These are phyloP conservation scores for Cyclocybe cylindracea DNA, from an alignment of 768 basidiomycete genomes.

Conservation along the genomic window DNA sequence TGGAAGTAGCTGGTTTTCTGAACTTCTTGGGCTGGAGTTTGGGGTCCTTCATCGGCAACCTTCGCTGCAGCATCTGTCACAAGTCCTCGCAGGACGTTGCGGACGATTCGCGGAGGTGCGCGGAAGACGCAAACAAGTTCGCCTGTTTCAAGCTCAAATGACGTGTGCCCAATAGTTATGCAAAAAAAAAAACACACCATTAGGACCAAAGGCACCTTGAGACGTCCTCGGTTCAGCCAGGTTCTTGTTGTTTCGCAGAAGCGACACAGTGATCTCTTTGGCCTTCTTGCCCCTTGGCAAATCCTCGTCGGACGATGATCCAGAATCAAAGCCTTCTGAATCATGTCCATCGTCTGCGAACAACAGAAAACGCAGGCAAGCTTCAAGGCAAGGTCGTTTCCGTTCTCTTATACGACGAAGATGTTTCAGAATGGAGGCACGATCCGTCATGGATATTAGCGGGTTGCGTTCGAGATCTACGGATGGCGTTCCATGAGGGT, in stretches of 20 bases:
- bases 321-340: constrained; percentile 46
- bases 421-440: constrained; percentile 77
- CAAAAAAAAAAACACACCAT: constrained; percentile 48
- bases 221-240: constrained; percentile 83
- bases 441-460: constrained; percentile 73
- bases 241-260: constrained; percentile 71
- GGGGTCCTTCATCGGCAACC: constrained; percentile 16
- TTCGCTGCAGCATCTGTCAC: constrained; percentile 31
- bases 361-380: constrained; percentile 79
- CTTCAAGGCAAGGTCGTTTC: constrained; percentile 82
- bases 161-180: background rate
- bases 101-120: constrained; percentile 69
- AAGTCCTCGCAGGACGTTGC: constrained; percentile 51
- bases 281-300: constrained; percentile 32
- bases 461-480: constrained; percentile 86
- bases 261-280: constrained; percentile 52
- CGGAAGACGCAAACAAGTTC: constrained; percentile 88
- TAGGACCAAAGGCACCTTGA: constrained; percentile 87
- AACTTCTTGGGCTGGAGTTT: constrained; percentile 15
- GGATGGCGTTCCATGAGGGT: constrained; percentile 67
- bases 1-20: constrained; percentile 45
- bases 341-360: constrained; percentile 65
- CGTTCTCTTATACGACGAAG: constrained; percentile 71
- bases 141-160: constrained; percentile 43
- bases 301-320: constrained; percentile 70